These are phyloP conservation scores for Picochlorum sp. DNA, from an alignment of 139 green algal genomes.

Conservation along the genomic window DNA sequence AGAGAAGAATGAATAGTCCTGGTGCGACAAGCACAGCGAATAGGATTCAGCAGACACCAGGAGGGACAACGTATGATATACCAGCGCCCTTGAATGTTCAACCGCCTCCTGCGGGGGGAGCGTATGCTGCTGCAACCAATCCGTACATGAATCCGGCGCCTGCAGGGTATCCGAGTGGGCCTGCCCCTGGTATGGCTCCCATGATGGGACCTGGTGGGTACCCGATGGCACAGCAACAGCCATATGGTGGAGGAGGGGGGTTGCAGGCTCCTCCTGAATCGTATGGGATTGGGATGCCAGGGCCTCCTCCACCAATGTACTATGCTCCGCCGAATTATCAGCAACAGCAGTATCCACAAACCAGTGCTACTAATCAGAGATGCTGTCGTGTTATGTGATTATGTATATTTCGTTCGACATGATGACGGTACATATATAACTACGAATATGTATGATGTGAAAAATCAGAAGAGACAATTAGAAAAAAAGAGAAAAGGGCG, in stretches of 20 bases:
- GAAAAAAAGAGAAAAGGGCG: no score
- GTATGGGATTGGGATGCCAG: constrained; percentile 4
- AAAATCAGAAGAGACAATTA: no score
- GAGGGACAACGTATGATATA: neutral
- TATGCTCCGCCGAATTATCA: constrained; percentile 3
- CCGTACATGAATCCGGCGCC: constrained; percentile 4
- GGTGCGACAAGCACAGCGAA: no score
- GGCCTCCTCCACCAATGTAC: constrained; percentile 3
- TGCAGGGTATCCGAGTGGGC: constrained; percentile 6
- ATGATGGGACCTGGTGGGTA: neutral
- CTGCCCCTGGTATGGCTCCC: neutral
- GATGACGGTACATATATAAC: no score
- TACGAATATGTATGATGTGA: no score
- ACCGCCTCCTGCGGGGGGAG: neutral
- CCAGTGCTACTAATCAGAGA: no score
- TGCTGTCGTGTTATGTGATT: neutral
- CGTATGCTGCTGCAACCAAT: neutral
- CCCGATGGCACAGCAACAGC: neutral
- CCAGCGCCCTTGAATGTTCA: constrained; percentile 5
- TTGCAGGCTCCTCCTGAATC: neutral
- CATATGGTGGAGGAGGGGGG: neutral
- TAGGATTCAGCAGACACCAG: neutral
- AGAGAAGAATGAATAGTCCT: neutral
- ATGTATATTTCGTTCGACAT: neutral
- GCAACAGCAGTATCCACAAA: constrained; percentile 1